Evolutionary conservation across 1,284 basidiomycete species (phyloP).

Genomic region (Leccinum glutinopallens): DNA sequence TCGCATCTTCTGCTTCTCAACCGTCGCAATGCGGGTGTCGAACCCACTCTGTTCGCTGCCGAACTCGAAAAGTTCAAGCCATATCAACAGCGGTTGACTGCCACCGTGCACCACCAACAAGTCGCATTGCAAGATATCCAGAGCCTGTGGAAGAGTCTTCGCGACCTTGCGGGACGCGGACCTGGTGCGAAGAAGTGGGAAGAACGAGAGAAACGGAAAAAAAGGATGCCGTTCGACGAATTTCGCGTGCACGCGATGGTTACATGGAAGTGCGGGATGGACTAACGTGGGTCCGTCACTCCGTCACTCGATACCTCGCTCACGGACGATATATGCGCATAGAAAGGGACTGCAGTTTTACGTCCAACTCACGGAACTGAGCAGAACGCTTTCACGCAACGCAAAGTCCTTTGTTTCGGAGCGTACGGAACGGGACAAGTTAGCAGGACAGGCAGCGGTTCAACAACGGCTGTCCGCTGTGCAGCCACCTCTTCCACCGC

Average conservation of each 20-base stretch:
- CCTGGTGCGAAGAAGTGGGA: conserved; percentile 79
- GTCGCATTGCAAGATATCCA: conserved; percentile 70
- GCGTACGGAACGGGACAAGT: conserved; percentile 68
- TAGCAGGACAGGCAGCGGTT: conserved; percentile 73
- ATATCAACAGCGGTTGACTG: conserved; percentile 80
- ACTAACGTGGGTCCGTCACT: conserved; percentile 60
- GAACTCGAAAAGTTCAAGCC: conserved; percentile 98
- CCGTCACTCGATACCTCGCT: conserved; percentile 9
- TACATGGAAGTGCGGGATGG: conserved; percentile 90
- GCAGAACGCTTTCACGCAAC: conserved; percentile 60
- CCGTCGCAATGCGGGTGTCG: conserved; percentile 81
- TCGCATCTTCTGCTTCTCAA: conserved; percentile 94
- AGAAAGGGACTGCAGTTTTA: conserved; percentile 92
- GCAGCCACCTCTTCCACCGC: conserved; percentile 44
- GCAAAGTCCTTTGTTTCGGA: conserved; percentile 64
- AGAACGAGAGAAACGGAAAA: conserved; percentile 74
- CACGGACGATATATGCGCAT: conserved; percentile 4
- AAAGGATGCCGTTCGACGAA: conserved; percentile 67
- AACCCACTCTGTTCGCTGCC: conserved; percentile 86
- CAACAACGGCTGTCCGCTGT: conserved; percentile 58
- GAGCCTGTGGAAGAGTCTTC: conserved; percentile 71
- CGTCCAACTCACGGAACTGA: conserved; percentile 74
- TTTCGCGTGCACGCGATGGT: conserved; percentile 75
- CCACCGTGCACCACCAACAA: conserved; percentile 80
- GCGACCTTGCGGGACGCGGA: conserved; percentile 70